Evolutionary conservation across 148 eudicot species (phyloP).

Genomic region (Gaultheria prostrata): DNA sequence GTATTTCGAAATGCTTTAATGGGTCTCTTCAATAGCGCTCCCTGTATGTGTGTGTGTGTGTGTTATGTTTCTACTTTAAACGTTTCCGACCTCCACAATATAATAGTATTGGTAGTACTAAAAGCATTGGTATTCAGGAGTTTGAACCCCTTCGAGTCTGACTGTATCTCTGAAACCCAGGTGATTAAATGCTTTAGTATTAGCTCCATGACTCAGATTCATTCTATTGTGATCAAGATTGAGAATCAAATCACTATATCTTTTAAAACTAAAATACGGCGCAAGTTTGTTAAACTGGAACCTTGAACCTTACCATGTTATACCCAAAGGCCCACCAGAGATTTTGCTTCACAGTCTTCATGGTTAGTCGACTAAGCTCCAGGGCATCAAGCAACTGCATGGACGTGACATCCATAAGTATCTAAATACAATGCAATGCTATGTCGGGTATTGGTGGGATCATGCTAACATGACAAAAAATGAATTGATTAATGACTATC

Average conservation of each 20-base stretch:
- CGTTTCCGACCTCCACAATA: background rate
- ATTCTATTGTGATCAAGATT: background rate
- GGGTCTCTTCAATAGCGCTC: background rate
- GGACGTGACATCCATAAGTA: background rate
- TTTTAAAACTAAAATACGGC: background rate
- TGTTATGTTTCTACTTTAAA: background rate
- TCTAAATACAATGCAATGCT: background rate
- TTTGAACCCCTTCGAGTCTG: background rate
- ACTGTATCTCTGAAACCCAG: background rate
- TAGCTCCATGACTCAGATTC: background rate
- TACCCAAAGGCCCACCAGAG: slow-evolving; percentile 99
- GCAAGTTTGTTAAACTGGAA: background rate
- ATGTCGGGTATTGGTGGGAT: background rate
- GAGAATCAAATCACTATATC: background rate
- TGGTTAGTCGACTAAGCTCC: slow-evolving; percentile 84
- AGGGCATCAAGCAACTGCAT: slow-evolving; percentile 88
- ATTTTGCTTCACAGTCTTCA: slow-evolving; percentile 96
- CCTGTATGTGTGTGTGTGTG: background rate
- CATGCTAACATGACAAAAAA: background rate
- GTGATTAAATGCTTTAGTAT: background rate
- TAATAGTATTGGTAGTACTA: background rate
- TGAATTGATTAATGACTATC: background rate
- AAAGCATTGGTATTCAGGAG: background rate
- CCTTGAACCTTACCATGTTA: slow-evolving; percentile 51
- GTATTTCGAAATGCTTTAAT: background rate